Percentiles rank a stretch among this genome's conserved stretches.
Conservation (phyloP, 805 yeast species). For the Ogataea paradorogensis region DNA sequence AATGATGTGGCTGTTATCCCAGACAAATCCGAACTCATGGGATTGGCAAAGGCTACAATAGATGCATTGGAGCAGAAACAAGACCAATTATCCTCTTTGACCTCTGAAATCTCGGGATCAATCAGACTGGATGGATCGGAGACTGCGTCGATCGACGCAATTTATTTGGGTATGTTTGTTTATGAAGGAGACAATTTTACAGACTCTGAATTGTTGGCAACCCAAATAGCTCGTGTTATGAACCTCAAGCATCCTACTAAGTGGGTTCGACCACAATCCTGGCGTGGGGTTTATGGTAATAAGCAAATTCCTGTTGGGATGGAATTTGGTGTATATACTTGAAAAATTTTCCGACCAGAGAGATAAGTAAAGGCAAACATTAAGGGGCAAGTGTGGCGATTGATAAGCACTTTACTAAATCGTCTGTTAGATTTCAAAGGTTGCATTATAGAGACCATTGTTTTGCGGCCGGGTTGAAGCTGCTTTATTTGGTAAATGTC, state of each 20-base stretch:
- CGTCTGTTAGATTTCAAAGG: slow-evolving; percentile 1
- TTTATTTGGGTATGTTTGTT: slow-evolving; percentile 44
- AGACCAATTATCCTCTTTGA: neutral
- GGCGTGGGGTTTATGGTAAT: slow-evolving; percentile 84
- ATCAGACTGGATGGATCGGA: neutral
- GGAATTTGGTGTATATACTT: slow-evolving; percentile 71
- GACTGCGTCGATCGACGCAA: slow-evolving; percentile 8
- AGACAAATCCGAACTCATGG: slow-evolving; percentile 16
- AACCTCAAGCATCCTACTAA: neutral
- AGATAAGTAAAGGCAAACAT: slow-evolving; percentile 8
- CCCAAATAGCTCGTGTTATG: slow-evolving; percentile 30
- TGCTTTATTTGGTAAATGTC: slow-evolving; percentile 8
- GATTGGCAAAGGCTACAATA: slow-evolving; percentile 6
- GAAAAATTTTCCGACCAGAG: slow-evolving; percentile 9
- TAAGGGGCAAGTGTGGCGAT: slow-evolving; percentile 3
- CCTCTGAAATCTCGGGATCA: slow-evolving; percentile 1
- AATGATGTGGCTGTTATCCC: slow-evolving; percentile 9
- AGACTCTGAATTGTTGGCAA: slow-evolving; percentile 61
- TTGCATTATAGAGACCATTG: slow-evolving; percentile 6
- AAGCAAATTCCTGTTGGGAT: slow-evolving; percentile 62
- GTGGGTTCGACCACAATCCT: slow-evolving; percentile 66
- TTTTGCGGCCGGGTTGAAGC: slow-evolving; percentile 3
- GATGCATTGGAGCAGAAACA: slow-evolving; percentile 1
- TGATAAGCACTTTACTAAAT: slow-evolving; percentile 1
- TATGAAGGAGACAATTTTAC: slow-evolving; percentile 87